A percentile compares a stretch with the other conserved stretches of the same genome.
phyloP scores from a whole-genome alignment of 768 basidiomycete genomes.

The Cubamyces lactineus region DNA sequence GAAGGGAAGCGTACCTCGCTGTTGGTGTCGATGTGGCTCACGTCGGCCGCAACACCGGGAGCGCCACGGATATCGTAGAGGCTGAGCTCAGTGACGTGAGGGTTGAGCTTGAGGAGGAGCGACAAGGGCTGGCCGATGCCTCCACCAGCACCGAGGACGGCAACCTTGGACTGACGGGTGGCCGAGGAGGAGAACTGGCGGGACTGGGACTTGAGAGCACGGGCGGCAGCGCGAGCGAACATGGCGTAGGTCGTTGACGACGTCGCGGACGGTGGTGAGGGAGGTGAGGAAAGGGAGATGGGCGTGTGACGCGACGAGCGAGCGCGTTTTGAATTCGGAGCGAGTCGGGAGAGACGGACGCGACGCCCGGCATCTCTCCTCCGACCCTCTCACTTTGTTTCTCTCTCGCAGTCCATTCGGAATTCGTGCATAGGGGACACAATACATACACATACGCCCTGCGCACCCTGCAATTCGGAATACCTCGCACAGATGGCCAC shows the following conservation, averaged over 20 bases:
- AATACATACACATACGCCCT: not conserved
- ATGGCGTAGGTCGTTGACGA: constrained; percentile 42
- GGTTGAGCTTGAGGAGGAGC: constrained; percentile 90
- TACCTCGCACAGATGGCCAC: constrained; percentile 64
- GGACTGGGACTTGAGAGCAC: constrained; percentile 55
- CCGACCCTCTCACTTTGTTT: not conserved
- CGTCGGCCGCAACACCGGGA: constrained; percentile 96
- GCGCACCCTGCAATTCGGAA: not conserved
- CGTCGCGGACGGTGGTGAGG: constrained; percentile 20
- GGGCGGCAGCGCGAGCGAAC: constrained; percentile 68
- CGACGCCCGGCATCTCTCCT: not conserved
- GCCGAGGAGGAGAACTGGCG: constrained; percentile 79
- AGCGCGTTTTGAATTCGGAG: constrained; percentile 25
- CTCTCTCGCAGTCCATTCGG: not conserved
- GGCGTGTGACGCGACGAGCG: constrained; percentile 19
- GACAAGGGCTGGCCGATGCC: constrained; percentile 99
- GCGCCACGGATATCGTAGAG: constrained; percentile 96
- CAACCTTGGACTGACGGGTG: constrained; percentile 81
- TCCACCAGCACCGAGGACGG: constrained; percentile 97
- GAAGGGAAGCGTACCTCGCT: constrained; percentile 62
- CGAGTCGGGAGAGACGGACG: constrained; percentile 20
- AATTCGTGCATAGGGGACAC: not conserved
- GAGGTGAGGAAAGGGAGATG: constrained; percentile 5
- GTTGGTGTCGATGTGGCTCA: constrained; percentile 89
- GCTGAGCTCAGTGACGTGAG: constrained; percentile 81